Percentiles rank a stretch among this genome's conserved stretches.
Evolutionary conservation across 2,329 filamentous ascomycete genomes (phyloP).

Genomic region (Hypoxylon sp.): DNA sequence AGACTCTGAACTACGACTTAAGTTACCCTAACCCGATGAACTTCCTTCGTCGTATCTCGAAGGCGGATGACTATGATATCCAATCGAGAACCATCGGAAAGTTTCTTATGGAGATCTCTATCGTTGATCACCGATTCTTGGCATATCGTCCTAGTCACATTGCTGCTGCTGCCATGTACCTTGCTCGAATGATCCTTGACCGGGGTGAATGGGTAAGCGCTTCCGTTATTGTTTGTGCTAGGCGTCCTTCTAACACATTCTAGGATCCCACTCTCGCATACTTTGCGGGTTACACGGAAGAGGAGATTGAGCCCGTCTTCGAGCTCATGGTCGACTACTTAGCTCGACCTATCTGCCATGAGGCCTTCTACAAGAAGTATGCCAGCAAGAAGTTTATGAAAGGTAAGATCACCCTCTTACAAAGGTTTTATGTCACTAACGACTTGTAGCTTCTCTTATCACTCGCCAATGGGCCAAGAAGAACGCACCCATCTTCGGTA

Average conservation of each 20-base stretch:
- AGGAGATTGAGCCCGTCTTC: constrained; percentile 93
- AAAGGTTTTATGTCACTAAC: constrained; percentile 51
- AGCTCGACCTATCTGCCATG: constrained; percentile 88
- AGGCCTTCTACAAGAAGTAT: constrained; percentile 99
- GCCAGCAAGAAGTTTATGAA: constrained; percentile 99
- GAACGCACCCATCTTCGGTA: constrained; percentile 72
- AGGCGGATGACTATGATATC: constrained; percentile 99
- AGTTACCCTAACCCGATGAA: constrained; percentile 99
- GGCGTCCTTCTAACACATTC: constrained; percentile 51
- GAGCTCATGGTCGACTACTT: constrained; percentile 98
- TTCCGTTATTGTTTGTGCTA: background rate
- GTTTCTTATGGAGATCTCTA: constrained; percentile 96
- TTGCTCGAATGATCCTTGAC: constrained; percentile 90
- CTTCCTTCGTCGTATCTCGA: constrained; percentile 97
- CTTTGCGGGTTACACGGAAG: constrained; percentile 93
- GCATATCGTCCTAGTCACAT: constrained; percentile 89
- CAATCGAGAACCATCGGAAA: constrained; percentile 97
- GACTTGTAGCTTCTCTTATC: constrained; percentile 82
- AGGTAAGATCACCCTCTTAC: constrained; percentile 69
- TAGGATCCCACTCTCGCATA: constrained; percentile 88
- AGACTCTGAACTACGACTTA: constrained; percentile 93
- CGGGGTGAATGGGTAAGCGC: constrained; percentile 88
- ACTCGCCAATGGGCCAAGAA: constrained; percentile 95
- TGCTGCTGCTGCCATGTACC: constrained; percentile 94
- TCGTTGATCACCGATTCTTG: constrained; percentile 96